phyloP scores from a whole-genome alignment of 2,329 filamentous ascomycete species.

The Fusarium guadeloupense region DNA sequence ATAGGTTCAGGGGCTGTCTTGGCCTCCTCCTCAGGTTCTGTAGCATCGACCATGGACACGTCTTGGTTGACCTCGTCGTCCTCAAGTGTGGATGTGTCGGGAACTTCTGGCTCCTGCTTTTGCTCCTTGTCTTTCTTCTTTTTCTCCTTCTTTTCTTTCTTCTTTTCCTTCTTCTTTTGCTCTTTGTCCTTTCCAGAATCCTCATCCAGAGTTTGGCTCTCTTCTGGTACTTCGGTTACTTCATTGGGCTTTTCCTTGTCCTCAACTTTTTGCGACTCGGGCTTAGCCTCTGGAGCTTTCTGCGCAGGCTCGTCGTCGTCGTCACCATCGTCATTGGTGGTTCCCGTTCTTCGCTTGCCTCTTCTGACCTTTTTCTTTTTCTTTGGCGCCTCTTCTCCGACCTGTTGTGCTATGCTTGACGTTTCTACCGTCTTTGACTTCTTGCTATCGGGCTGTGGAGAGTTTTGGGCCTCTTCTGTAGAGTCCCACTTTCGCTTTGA shows the following conservation, averaged over 20 bases:
- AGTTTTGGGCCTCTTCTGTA: conserved; percentile 41
- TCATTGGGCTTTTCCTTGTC: conserved; percentile 45
- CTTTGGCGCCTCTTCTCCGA: conserved; percentile 24
- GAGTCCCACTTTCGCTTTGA: conserved; percentile 52
- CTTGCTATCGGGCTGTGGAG: conserved; percentile 47
- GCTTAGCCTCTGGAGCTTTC: conserved; percentile 27
- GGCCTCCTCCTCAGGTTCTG: conserved; percentile 3
- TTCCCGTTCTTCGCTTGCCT: conserved; percentile 35
- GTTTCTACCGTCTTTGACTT: conserved; percentile 45
- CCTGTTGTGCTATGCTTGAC: conserved; percentile 6
- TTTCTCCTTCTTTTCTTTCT: conserved; percentile 17
- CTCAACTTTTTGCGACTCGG: conserved; percentile 45
- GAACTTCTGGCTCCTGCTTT: conserved; percentile 22
- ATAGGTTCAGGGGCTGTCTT: conserved; percentile 1
- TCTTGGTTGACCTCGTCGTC: conserved; percentile 30
- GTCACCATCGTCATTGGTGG: conserved; percentile 15
- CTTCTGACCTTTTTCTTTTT: conserved; percentile 42
- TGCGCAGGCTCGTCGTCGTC: conserved; percentile 24
- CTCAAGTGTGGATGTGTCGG: background rate
- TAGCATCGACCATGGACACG: conserved; percentile 37
- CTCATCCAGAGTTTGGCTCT: conserved; percentile 44
- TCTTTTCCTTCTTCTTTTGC: conserved; percentile 21
- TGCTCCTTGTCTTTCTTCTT: conserved; percentile 16
- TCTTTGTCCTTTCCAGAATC: conserved; percentile 41
- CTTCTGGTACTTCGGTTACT: conserved; percentile 44